These are phyloP conservation scores for Penicillium sp. DNA, from an alignment of 2,329 filamentous ascomycete species.

Conservation along the genomic window DNA sequence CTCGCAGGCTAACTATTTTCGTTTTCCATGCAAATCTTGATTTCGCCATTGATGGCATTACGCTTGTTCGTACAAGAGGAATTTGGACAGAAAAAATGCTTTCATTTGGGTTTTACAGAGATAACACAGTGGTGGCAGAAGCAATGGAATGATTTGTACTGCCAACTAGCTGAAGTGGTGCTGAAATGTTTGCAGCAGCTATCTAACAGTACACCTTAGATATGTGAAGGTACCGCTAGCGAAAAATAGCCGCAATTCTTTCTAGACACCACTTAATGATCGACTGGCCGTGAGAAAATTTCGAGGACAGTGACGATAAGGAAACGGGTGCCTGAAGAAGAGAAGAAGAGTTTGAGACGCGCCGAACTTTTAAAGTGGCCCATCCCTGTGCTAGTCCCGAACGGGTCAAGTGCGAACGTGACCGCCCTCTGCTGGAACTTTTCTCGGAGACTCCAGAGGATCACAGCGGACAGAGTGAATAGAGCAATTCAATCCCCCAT, in stretches of 20 bases:
- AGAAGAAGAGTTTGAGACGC: slow-evolving; percentile 36
- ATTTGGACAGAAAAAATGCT: neutral
- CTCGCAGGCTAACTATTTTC: neutral
- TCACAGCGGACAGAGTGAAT: slow-evolving; percentile 15
- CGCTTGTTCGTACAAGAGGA: neutral
- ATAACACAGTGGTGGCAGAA: neutral
- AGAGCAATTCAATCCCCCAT: slow-evolving; percentile 23
- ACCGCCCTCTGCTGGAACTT: slow-evolving; percentile 41
- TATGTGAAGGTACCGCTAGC: slow-evolving; percentile 88
- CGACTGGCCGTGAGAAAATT: slow-evolving; percentile 72
- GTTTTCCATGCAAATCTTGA: neutral
- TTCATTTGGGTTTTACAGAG: neutral
- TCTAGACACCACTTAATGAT: slow-evolving; percentile 95
- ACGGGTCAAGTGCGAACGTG: slow-evolving; percentile 39
- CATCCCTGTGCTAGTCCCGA: slow-evolving; percentile 28
- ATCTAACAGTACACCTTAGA: slow-evolving; percentile 93
- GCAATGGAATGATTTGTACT: neutral
- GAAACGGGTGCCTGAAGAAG: slow-evolving; percentile 70
- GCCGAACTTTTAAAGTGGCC: slow-evolving; percentile 34
- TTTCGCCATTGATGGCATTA: neutral
- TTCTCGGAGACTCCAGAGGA: slow-evolving; percentile 35
- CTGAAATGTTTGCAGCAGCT: slow-evolving; percentile 78
- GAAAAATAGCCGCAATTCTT: slow-evolving; percentile 86
- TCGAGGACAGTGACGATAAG: slow-evolving; percentile 90
- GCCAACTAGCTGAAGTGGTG: slow-evolving; percentile 6